Percentiles rank a stretch among this genome's conserved stretches.
phyloP scores from a whole-genome alignment of 257 asterid species.

The Orobanche coerulescens region DNA sequence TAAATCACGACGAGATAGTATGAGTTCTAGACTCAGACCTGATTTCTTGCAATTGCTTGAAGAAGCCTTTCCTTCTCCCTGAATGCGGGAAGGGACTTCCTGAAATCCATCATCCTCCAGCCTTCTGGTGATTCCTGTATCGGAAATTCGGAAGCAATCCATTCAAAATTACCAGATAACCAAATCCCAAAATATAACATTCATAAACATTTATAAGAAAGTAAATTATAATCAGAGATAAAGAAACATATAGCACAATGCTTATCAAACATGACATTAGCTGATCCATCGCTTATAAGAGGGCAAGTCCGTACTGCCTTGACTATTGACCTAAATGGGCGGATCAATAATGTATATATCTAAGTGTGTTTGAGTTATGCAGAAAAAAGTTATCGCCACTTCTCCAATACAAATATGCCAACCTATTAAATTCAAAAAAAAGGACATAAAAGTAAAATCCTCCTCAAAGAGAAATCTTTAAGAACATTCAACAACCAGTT shows the following conservation, averaged over 20 bases:
- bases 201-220: background rate
- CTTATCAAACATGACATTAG: slow-evolving; percentile 5
- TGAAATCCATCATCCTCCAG: slow-evolving; percentile 67
- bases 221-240: background rate
- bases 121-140: slow-evolving; percentile 94
- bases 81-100: slow-evolving; percentile 87
- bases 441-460: background rate
- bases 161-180: slow-evolving; percentile 3
- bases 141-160: slow-evolving; percentile 15
- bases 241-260: background rate
- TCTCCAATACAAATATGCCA: background rate
- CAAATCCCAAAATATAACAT: background rate
- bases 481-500: background rate
- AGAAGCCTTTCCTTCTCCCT: slow-evolving; percentile 92
- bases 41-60: slow-evolving; percentile 89
- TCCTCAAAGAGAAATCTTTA: background rate
- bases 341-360: slow-evolving; percentile 8
- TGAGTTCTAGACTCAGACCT: slow-evolving; percentile 40
- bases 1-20: slow-evolving; percentile 8
- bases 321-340: slow-evolving; percentile 12
- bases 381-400: background rate
- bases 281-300: slow-evolving; percentile 7
- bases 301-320: background rate
- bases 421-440: background rate
- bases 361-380: background rate